Evolutionary conservation across 2,329 filamentous ascomycete genomes (phyloP).

Genomic region (Sodiomyces alkalinus): DNA sequence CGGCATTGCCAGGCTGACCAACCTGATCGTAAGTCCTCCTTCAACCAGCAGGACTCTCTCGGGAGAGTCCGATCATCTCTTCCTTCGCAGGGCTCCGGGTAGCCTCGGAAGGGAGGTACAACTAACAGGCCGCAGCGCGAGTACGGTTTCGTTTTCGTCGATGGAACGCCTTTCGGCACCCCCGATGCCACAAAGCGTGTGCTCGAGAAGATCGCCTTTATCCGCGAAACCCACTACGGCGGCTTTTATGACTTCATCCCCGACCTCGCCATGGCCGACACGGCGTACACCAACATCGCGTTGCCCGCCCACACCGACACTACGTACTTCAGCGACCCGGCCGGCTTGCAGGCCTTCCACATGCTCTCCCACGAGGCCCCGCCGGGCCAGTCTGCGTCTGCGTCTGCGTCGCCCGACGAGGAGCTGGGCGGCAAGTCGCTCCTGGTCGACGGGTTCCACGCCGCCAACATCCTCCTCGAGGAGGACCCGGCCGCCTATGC

Average conservation of each 20-base stretch:
- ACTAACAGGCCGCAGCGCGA: slow-evolving; percentile 30
- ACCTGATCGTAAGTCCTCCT: slow-evolving; percentile 38
- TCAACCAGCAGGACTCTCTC: too few relatives aligned
- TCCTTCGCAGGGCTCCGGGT: too few relatives aligned
- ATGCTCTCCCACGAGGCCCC: slow-evolving; percentile 63
- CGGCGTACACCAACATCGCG: slow-evolving; percentile 76
- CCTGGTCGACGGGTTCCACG: slow-evolving; percentile 75
- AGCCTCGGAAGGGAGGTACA: too few relatives aligned
- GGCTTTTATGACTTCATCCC: slow-evolving; percentile 69
- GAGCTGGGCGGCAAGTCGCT: slow-evolving; percentile 57
- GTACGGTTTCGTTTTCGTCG: slow-evolving; percentile 67
- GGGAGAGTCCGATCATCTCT: too few relatives aligned
- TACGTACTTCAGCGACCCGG: slow-evolving; percentile 88
- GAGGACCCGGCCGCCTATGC: slow-evolving; percentile 42
- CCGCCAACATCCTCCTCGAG: slow-evolving; percentile 41
- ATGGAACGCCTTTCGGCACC: slow-evolving; percentile 45
- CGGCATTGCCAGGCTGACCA: slow-evolving; percentile 46
- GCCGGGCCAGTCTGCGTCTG: slow-evolving; percentile 12
- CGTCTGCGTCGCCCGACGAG: slow-evolving; percentile 9
- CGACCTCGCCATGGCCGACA: slow-evolving; percentile 76
- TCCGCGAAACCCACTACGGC: slow-evolving; percentile 85
- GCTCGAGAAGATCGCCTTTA: slow-evolving; percentile 69
- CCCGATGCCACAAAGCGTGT: slow-evolving; percentile 61
- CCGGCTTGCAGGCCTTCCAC: slow-evolving; percentile 85
- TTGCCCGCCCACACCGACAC: slow-evolving; percentile 84